Evolutionary conservation across 2,329 filamentous ascomycete species (phyloP), one percentile per base, ranked within the genome.

Genomic region (Cladophialophora chaetospira): DNA sequence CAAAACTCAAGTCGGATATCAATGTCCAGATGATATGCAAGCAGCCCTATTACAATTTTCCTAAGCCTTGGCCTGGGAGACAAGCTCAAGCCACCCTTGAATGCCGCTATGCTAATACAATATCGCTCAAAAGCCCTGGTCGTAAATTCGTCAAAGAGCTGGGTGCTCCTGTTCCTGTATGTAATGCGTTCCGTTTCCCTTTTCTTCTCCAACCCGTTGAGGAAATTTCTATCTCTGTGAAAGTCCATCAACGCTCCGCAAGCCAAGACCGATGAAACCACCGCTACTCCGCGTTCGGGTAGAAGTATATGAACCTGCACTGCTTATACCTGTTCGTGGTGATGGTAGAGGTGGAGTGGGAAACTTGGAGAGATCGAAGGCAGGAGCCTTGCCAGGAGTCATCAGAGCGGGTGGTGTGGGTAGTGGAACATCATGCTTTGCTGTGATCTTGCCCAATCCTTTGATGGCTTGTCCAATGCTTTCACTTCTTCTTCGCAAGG

Each of bases 381-480:
- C 4, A 19, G 45, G 28, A 5, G 23, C 19, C 9, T 43, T 54
- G 19, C 42, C 55, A 2, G 60, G 51, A 10, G 60, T 60, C 46
- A 48, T 25, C 17, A 55, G 3, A 15, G 25, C 35, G 8, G 60
- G 48, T 11, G 49, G 26, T 13, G 47, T 42, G 8, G 54, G 57
- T 40, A 58, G 17, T 5, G 60, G 57, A 17, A 50, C 50, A 21
- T 62, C 57, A 23, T 60, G 53, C 43, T 58, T 62, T 5, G 57
- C 57, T 15, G 38, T 53, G 26, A 48, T 53, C 42, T 58, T 63
- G 26, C 61, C 43, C 10, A 63, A 21, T n/a, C 61, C 58, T 42
- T 61, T 66, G 48, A 66, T 56, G 6, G 62, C 63, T 47, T 66
- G 62, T n/a, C 62, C 60, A 13, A 66, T 53, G 40, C 63, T 66